Conservation (phyloP, 495 filamentous ascomycete genomes). For the Aspergillus sclerotiicarbonarius region DNA sequence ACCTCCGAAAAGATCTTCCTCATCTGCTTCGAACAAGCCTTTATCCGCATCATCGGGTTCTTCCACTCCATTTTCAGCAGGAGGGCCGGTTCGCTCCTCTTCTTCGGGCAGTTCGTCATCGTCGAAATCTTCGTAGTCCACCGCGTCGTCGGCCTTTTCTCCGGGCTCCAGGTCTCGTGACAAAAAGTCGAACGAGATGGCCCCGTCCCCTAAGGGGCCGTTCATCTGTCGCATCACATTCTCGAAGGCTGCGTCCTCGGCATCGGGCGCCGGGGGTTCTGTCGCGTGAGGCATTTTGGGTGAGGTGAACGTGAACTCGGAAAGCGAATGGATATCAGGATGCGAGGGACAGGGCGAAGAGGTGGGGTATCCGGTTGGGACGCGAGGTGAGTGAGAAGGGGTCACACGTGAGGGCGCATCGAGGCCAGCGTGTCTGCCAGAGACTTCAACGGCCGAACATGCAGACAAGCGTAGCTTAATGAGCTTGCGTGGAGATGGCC, state of each 20-base stretch:
- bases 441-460: neutral
- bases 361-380: neutral
- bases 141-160: constrained; percentile 76
- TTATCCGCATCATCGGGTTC: constrained; percentile 14
- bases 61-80: neutral
- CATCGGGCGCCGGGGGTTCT: constrained; percentile 24
- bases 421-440: constrained; percentile 1
- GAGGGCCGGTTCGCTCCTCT: constrained; percentile 40
- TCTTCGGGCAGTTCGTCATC: constrained; percentile 72
- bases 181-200: constrained; percentile 43
- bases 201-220: constrained; percentile 33
- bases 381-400: neutral
- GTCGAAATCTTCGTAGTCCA: constrained; percentile 85
- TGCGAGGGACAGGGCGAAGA: neutral
- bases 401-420: constrained; percentile 4
- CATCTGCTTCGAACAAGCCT: constrained; percentile 31
- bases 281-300: constrained; percentile 52
- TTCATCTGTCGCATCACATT: constrained; percentile 52
- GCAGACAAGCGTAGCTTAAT: neutral
- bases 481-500: neutral
- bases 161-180: constrained; percentile 54
- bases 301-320: neutral
- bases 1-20: constrained; percentile 55
- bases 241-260: constrained; percentile 48
- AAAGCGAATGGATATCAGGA: neutral